Evolutionary conservation across 441 rosid genomes (phyloP), one percentile per base, ranked within the genome.

Genomic region (Viola pubescens): DNA sequence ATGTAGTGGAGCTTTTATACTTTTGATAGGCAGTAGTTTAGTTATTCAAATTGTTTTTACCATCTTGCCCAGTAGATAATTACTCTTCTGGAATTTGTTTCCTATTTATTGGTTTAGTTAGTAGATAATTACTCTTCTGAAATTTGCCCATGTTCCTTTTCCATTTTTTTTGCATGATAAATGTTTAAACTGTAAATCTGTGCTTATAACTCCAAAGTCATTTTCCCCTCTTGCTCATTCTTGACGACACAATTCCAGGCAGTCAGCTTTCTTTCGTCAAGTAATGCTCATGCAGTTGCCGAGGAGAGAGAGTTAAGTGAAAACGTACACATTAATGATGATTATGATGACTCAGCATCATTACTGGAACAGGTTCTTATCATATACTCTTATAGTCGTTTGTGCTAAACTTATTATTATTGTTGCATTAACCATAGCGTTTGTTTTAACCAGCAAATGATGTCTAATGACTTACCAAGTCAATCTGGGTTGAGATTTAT

Each of bases 401-500:
- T 46, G 7, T 50, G 55, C 60, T 55, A 67, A 64, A 58, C 42
- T 58, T 50, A 38, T 56, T 56, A 43, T 56, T 44, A 57, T 56
- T 42, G 58, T 66, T 67, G 56, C 63, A 37, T 77, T 62, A 59
- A 52, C 65, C 40, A 59, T 42, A 50, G 40, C 12, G 61, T 42
- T 46, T 76, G 74, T 62, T 67, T 58, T 77, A 59, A 69, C 59
- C 75, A 94, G 99, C 94, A 87, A 68, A 69, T 85, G 78, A 70
- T 80, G 59, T 73, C 84, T 58, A 26, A 26, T 26, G 82, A 62
- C 59, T 75, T 81, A 62, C 77, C 87, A 45, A 81, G 73, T 66
- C 95, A 80, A 68, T 81, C 99, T 62, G 90, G 98, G 65, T 74
- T 94, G 74, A 84, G 94, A 75, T 94, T 82, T 77, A 81, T 94